Base-by-base conservation (phyloP, 257 asterid species). In the Voacanga thouarsii region DNA sequence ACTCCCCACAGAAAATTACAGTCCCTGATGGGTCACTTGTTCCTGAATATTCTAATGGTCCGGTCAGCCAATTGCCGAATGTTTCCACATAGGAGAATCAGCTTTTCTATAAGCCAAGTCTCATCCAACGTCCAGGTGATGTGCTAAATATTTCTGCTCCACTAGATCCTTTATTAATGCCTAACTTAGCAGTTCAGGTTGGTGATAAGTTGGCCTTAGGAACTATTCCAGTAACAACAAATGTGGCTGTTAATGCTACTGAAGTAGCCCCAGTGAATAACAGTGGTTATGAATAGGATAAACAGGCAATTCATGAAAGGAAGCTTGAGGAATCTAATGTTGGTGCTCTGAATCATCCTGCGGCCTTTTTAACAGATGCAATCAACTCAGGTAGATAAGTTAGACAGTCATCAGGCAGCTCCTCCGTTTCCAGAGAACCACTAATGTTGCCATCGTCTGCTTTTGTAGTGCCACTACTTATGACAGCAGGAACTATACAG, bases 381-480 rank as follows among this genome's bases (percentile, higher is more conserved):
- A 90, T 86, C 82, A 90, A 81, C 85, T 88, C 93, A 14, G 97
- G 93, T 85, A 91, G 86, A 84, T 84, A 90, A 66, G 84, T 88
- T 85, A 90, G 71, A 67, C 73, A 82, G 77, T 81, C 92, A 76
- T 89, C 90, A 12, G 71, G 73, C 45, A 37, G 78, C 80, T 77
- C 82, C 79, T 72, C 83, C 18, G 57, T 77, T 60, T 65, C 83
- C 21, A 50, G 53, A 43, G 55, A 67, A 75, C 72, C 45, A 41
- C 80, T 64, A n/a, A n/a, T n/a, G n/a, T n/a, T n/a, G n/a, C n/a
- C n/a, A 70, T 83, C 87, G 73, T 56, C 83, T 43, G 77, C 83
- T 77, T 82, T 85, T 49, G 81, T 33, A 85, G 78, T 80, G 78
- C 65, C 78, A 70, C 81, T 82, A 57, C 80, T 83, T 76, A 75